Base-by-base conservation (phyloP, 192 early-diverging fungal species). In the Chytriomyces hyalinus region DNA sequence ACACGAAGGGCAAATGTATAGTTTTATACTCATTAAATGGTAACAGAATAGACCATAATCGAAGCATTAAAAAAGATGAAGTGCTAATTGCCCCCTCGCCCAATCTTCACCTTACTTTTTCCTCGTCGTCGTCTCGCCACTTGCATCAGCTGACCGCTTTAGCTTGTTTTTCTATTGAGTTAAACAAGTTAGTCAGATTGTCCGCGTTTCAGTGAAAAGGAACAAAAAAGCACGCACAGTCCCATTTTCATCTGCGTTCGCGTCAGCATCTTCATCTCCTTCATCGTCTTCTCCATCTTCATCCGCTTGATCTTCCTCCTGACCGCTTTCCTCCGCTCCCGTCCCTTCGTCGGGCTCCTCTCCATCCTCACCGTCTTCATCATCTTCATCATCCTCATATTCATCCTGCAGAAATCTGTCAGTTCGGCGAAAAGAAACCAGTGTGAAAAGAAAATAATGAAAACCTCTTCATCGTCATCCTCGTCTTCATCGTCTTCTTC, bases 301-400 rank as follows among this genome's bases (percentile, higher is more conserved):
- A 28, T 17, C 28, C 9, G 11, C 43, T 11, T 36, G 10, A 13
- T 67, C 44, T 8, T 36, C 46, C 24, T 28, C 66, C 10, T 67
- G 36, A 15, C 47, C 66, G 44, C 15, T 46, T 28, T 67, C 66
- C 13, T 47, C 28, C 3, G 15, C 62, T 24, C 26, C 62, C 7
- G 36, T 36, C 13, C 28, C 13, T n/a, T 67, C 66, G 24, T 47
- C 66, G 2, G 13, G 13, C 4, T 20, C 53, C 20, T 57, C 66
- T 13, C 11, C 24, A 9, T 67, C 66, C 15, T 15, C 66, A 17
- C 0, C 45, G 9, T 9, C 66, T 28, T 67, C 66, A 24, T 67
- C 46, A 13, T 67, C 66, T 47, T 67, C 66, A 17, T 64, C 62
- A 11, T 64, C 62, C 5, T 67, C 66, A 48, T 67, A 67, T 24